Conservation (phyloP, 768 basidiomycete genomes). For the Russula olivacea region DNA sequence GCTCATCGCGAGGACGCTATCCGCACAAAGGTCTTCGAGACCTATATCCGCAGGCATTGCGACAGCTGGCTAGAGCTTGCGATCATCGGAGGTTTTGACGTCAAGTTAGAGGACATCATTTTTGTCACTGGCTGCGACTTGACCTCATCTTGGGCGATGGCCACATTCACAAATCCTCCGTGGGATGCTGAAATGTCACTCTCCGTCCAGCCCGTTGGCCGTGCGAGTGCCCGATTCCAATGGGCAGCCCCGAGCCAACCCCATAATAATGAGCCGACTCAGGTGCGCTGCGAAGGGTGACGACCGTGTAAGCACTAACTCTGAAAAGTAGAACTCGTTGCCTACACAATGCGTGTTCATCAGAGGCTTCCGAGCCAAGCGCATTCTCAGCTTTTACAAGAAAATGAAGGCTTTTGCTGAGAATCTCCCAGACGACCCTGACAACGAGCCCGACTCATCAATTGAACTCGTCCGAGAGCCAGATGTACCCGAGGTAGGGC, state of each 20-base stretch:
- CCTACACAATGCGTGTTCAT: slow-evolving; percentile 19
- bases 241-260: slow-evolving; percentile 6
- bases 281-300: neutral
- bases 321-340: neutral
- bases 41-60: slow-evolving; percentile 21
- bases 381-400: slow-evolving; percentile 11
- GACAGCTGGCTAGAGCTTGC: slow-evolving; percentile 21
- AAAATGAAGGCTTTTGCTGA: slow-evolving; percentile 11
- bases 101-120: slow-evolving; percentile 21
- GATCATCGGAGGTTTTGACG: neutral
- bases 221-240: slow-evolving; percentile 2
- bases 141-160: slow-evolving; percentile 23
- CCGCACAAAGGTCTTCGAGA: slow-evolving; percentile 18
- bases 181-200: slow-evolving; percentile 12
- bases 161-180: slow-evolving; percentile 15
- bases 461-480: slow-evolving; percentile 14
- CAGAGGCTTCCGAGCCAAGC: slow-evolving; percentile 22
- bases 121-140: slow-evolving; percentile 24
- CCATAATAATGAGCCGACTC: slow-evolving; percentile 3
- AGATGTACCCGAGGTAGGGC: slow-evolving; percentile 11
- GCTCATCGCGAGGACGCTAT: slow-evolving; percentile 8
- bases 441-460: slow-evolving; percentile 12
- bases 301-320: neutral
- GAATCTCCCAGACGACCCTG: slow-evolving; percentile 6
- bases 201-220: neutral